Percentiles rank a stretch among this genome's conserved stretches.
Evolutionary conservation across 768 basidiomycete species (phyloP).

Genomic region (Mrakia frigida): DNA sequence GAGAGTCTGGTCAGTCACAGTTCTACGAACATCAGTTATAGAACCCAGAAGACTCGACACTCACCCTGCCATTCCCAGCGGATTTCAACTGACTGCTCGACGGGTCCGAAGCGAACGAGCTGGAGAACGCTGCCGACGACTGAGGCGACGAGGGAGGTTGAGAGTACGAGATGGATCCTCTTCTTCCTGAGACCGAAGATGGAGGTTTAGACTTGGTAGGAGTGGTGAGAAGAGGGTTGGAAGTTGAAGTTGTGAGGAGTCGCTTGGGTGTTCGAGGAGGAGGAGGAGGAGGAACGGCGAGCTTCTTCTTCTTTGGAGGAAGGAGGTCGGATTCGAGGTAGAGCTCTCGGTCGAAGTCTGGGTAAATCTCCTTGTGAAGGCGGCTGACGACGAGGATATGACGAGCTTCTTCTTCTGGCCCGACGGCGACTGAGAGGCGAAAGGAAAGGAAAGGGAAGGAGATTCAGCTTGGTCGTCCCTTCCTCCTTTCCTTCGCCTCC

Average conservation of each 20-base stretch:
- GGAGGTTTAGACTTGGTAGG: not conserved
- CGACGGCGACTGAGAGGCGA: not conserved
- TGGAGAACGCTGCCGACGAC: not conserved
- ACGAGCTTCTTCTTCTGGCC: not conserved
- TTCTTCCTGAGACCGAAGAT: not conserved
- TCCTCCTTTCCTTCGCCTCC: not conserved
- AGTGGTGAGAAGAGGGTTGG: not conserved
- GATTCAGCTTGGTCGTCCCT: not conserved
- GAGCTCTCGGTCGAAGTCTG: not conserved
- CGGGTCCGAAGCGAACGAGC: not conserved
- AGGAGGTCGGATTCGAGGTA: slow-evolving; percentile 14
- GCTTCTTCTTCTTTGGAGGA: not conserved
- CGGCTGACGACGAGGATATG: not conserved
- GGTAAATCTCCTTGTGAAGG: slow-evolving; percentile 1
- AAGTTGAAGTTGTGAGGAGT: not conserved
- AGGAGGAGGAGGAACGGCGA: not conserved
- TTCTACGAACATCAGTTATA: not conserved
- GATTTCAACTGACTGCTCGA: not conserved
- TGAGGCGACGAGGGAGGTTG: not conserved
- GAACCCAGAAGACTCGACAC: not conserved
- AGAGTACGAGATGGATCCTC: not conserved
- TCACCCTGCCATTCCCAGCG: not conserved
- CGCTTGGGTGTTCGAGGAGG: not conserved
- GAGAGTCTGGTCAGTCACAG: not conserved
- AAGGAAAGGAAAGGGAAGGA: not conserved